Conservation (phyloP, 140 eudicot genomes). For the Senecio squalidus region DNA sequence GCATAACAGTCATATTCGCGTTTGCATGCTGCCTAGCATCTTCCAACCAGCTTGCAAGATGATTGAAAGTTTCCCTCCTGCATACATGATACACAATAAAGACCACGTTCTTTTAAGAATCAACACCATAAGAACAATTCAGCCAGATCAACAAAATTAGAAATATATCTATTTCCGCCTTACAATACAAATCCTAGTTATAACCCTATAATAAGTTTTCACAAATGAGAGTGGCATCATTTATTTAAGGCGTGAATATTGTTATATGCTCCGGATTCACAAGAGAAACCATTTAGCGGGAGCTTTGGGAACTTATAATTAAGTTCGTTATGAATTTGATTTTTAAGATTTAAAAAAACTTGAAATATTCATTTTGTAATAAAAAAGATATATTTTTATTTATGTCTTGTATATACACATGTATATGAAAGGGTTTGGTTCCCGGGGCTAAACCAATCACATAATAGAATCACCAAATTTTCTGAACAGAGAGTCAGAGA, state of each 20-base stretch:
- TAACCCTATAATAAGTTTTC: slow-evolving; percentile 4
- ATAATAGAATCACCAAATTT: too few relatives aligned
- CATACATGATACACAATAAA: background rate
- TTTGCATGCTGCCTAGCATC: slow-evolving; percentile 96
- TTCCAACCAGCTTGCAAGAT: slow-evolving; percentile 95
- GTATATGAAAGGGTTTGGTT: too few relatives aligned
- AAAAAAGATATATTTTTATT: too few relatives aligned
- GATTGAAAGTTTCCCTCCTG: slow-evolving; percentile 96
- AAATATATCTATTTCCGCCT: background rate
- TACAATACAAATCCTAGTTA: background rate
- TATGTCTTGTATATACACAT: too few relatives aligned
- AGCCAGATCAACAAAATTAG: background rate
- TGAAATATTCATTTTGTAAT: too few relatives aligned
- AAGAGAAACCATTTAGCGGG: too few relatives aligned
- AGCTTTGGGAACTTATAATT: too few relatives aligned
- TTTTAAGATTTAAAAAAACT: too few relatives aligned
- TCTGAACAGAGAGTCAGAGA: too few relatives aligned
- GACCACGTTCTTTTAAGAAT: background rate
- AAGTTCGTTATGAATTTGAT: too few relatives aligned
- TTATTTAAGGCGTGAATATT: background rate
- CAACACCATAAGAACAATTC: background rate
- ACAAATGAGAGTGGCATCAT: background rate
- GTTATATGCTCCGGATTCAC: background rate
- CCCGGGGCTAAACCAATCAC: too few relatives aligned
- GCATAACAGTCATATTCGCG: slow-evolving; percentile 95